Base-by-base conservation (phyloP, 495 filamentous ascomycete species). In the Annulohypoxylon bovei region DNA sequence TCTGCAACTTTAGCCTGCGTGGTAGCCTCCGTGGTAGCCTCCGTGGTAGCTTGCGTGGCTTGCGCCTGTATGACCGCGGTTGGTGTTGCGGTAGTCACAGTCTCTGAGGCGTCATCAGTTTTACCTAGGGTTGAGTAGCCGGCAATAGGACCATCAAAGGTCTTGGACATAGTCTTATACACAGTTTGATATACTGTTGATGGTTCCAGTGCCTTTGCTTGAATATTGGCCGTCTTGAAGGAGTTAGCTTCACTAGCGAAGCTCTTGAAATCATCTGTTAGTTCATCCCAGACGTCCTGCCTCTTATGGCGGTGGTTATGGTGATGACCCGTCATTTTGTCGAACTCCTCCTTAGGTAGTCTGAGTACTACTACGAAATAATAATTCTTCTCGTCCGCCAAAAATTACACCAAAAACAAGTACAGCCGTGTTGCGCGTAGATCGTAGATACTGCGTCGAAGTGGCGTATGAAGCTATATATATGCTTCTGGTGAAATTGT, bases 111-210 rank as follows among this genome's bases (percentile, higher is more conserved):
- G 16, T 78, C 53, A 11, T 67, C 52, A 49, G 59, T 30, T 73
- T 62, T 53, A 50, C 74, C 72, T 42, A 81, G 39, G 6, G 88
- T 90, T 46, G 81, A 77, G 64, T 85, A 89, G 40, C 88, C 88
- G 46, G 76, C 88, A 46, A 88, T 77, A 1, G 83, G 79, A 12
- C 88, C 88, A 32, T 80, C 77, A 53, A 89, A 90, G 20, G 87
- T 89, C 30, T 81, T 72, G 5, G 80, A 59, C 44, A 85, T 79
- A 8, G 89, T 90, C 55, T 85, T 75, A 74, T 88, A 88, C 11
- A 90, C 84, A 33, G 85, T 81, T 16, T 80, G 78, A 3, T 81
- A 78, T 55, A 85, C 71, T 1, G 84, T 87, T 28, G 70, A 60
- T 59, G 62, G 69, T 22, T 54, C 76, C 47, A 76, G 72, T 7